Percentiles rank a stretch among this genome's conserved stretches.
phyloP scores from a whole-genome alignment of 2,329 filamentous ascomycete species.

The Tolypocladium sp. region DNA sequence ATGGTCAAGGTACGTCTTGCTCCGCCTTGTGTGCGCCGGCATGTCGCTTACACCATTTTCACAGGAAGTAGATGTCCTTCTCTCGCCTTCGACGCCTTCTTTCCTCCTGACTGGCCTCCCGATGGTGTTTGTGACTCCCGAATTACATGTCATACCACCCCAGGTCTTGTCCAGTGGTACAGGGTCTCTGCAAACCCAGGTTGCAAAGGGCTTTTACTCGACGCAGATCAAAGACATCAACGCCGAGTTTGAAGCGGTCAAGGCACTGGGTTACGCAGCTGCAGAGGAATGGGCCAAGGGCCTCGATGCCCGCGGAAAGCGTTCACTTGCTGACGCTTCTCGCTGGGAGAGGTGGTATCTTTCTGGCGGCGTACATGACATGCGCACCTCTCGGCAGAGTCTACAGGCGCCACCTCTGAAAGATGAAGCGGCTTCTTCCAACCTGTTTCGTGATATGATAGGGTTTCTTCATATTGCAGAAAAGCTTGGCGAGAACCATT shows the following conservation, averaged over 20 bases:
- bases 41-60: constrained; percentile 9
- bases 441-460: not conserved
- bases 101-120: constrained; percentile 60
- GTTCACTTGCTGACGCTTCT: constrained; percentile 49
- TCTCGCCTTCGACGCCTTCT: constrained; percentile 51
- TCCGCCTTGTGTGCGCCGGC: constrained; percentile 8
- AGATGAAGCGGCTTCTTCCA: not conserved
- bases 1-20: constrained; percentile 53
- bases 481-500: not conserved
- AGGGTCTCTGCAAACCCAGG: constrained; percentile 34
- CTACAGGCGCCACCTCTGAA: not conserved
- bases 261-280: constrained; percentile 56
- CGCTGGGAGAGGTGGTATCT: constrained; percentile 69
- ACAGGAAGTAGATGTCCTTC: constrained; percentile 61
- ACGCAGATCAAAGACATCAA: constrained; percentile 54
- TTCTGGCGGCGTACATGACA: constrained; percentile 29
- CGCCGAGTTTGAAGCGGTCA: constrained; percentile 53
- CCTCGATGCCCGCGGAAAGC: constrained; percentile 53
- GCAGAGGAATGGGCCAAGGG: constrained; percentile 75
- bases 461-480: not conserved
- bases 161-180: constrained; percentile 42
- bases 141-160: constrained; percentile 51
- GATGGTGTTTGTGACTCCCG: constrained; percentile 54
- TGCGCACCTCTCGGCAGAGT: constrained; percentile 17
- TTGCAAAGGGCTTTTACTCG: constrained; percentile 59